Base-by-base conservation (phyloP, 139 green algal species). In the Chlorella sp. region DNA sequence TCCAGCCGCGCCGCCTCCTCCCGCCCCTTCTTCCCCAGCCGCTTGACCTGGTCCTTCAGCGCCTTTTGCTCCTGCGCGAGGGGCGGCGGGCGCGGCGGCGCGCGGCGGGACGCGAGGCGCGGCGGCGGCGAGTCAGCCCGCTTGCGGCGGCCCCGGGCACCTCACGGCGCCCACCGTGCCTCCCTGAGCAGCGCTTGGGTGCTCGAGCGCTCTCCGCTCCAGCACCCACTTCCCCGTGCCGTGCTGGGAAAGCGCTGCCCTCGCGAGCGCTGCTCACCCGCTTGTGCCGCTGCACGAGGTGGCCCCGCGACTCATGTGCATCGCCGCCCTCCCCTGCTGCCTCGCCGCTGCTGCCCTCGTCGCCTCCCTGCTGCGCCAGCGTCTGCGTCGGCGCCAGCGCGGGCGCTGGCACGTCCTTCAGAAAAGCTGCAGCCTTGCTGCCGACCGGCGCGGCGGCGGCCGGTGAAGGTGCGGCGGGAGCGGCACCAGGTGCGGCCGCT, bases 241-340 rank as follows among this genome's bases (percentile, higher is more conserved):
- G n/a, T n/a, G n/a, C n/a, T n/a, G n/a, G n/a, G n/a, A n/a, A n/a
- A n/a, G n/a, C n/a, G n/a, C n/a, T n/a, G n/a, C n/a, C n/a, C n/a
- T n/a, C 31, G 60, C 9, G 36, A 42, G 17, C 21, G 27, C 25
- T 8, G 19, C 83, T 31, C 51, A 92, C 89, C 80, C 79, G 74
- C 68, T 94, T 95, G 78, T 95, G 91, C 8, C 91, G 87, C 82
- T 95, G 89, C 50, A 91, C 46, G 74, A 95, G 79, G 53, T 95
- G 77, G 21, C 87, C 84, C 0, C 83, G 76, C 14, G 86, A 89
- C 81, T 95, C 89, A 12, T 45, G 59, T 5, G n/a, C n/a, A n/a
- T n/a, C n/a, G n/a, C 79, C 78, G 6, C 42, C 58, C 40, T 50
- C 55, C 14, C 59, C 73, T 1, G 71, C 60, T 14, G 76, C 79